These are phyloP conservation scores for Leucoagaricus sp. DNA, from an alignment of 1,284 basidiomycete genomes.

Conservation along the genomic window DNA sequence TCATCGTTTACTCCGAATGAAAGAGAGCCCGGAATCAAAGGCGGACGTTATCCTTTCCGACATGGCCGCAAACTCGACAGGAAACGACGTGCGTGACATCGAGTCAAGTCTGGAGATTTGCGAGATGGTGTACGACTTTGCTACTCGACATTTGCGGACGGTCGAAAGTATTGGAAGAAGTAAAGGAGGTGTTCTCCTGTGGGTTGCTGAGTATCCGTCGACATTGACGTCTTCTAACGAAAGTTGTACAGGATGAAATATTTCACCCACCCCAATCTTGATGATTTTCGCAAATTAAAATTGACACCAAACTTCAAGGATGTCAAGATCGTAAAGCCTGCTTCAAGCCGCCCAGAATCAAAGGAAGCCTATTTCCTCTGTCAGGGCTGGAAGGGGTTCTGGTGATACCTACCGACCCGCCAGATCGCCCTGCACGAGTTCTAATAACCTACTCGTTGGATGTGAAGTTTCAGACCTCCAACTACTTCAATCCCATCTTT, in stretches of 20 bases:
- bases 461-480: too few species aligned
- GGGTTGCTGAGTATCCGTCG: constrained; percentile 30
- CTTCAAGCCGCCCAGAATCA: constrained; percentile 67
- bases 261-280: constrained; percentile 64
- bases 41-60: constrained; percentile 77
- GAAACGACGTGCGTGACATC: constrained; percentile 59
- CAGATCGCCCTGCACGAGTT: too few species aligned
- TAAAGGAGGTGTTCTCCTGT: constrained; percentile 68
- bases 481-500: too few species aligned
- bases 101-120: constrained; percentile 65
- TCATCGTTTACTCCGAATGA: constrained; percentile 41
- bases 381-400: constrained; percentile 53
- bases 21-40: constrained; percentile 43
- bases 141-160: constrained; percentile 49
- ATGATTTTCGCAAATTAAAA: constrained; percentile 51
- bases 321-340: constrained; percentile 65
- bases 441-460: too few species aligned
- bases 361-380: constrained; percentile 79
- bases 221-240: constrained; percentile 6
- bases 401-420: not conserved
- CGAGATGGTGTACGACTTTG: constrained; percentile 63
- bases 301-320: constrained; percentile 60
- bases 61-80: constrained; percentile 75
- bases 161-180: constrained; percentile 42
- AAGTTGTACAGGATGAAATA: constrained; percentile 61